Evolutionary conservation across 2,329 filamentous ascomycete genomes (phyloP), one percentile per base, ranked within the genome.

Genomic region (Cordyceps cicadae): DNA sequence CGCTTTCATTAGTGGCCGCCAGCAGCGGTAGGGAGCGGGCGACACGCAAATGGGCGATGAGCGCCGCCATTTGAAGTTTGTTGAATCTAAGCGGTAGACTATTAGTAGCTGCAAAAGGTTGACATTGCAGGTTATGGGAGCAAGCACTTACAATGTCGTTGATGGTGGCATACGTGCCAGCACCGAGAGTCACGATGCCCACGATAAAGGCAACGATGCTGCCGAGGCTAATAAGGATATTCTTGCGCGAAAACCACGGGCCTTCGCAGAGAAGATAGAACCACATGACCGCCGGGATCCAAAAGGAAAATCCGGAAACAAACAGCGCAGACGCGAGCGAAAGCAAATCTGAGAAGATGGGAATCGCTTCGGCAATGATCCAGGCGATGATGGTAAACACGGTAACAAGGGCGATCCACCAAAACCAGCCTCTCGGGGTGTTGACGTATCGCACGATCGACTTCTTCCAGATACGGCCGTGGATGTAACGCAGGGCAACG

Each of bases 311-410:
- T 29, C 67, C 67, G 7, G 77, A 79, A 63, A 79, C 71, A 65
- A 80, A 79, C 19, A 80, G 73, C 5, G 76, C 72, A 11, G 77
- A 78, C 60, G 68, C 74, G 67, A 80, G 76, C 58, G 76, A 74
- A 15, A 90, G 74, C 53, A 90, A 74, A 50, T 86, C 77, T 61
- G 81, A 82, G 75, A 90, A 91, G 67, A 85, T 84, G 1, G 88
- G 88, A 52, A 90, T 86, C 0, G 85, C 82, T 66, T 87, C 82
- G 11, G 87, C 87, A 63, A 91, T 84, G 64, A 90, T 70, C 81
- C 85, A 90, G 1, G 84, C 84, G 17, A 87, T 52, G 9, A 86
- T 54, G 76, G 87, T 90, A 43, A 86, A 70, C 43, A 69, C 65
- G 1, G 78, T 70, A 43, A 83, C 80, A 26, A 90, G 81, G 3